Percentiles rank a stretch among this genome's conserved stretches.
phyloP scores from a whole-genome alignment of 495 filamentous ascomycete species.

The Talaromyces stipitatus region DNA sequence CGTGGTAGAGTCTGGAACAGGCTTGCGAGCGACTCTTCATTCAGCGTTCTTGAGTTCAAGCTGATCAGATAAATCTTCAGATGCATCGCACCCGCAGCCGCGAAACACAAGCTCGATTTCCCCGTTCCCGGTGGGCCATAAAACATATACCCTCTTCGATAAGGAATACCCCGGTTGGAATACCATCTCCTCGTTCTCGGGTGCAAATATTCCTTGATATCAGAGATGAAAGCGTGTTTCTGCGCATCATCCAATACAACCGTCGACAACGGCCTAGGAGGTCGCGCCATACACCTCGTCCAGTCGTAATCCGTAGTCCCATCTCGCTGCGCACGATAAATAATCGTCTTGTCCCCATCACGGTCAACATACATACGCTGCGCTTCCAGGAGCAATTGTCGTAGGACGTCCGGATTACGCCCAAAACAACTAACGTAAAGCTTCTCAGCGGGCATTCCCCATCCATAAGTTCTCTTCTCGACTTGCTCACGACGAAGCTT shows the following conservation, averaged over 20 bases:
- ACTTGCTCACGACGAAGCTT: slow-evolving; percentile 44
- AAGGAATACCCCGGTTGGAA: slow-evolving; percentile 54
- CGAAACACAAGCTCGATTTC: slow-evolving; percentile 45
- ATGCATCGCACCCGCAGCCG: slow-evolving; percentile 34
- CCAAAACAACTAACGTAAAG: slow-evolving; percentile 60
- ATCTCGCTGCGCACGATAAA: slow-evolving; percentile 47
- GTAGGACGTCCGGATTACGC: slow-evolving; percentile 35
- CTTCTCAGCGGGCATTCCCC: slow-evolving; percentile 43
- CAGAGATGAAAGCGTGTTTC: slow-evolving; percentile 63
- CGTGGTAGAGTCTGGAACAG: slow-evolving; percentile 55
- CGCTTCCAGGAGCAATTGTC: slow-evolving; percentile 59
- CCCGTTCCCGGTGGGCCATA: slow-evolving; percentile 43
- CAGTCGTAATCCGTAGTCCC: slow-evolving; percentile 41
- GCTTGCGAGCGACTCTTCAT: slow-evolving; percentile 60
- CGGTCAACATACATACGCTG: slow-evolving; percentile 46
- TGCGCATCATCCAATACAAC: slow-evolving; percentile 71
- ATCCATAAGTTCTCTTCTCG: slow-evolving; percentile 14
- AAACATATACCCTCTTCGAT: slow-evolving; percentile 40
- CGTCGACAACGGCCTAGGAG: slow-evolving; percentile 70
- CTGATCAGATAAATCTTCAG: slow-evolving; percentile 40
- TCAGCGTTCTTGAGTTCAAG: slow-evolving; percentile 30
- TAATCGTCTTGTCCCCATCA: slow-evolving; percentile 56
- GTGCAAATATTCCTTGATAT: slow-evolving; percentile 86
- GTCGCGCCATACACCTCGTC: slow-evolving; percentile 58
- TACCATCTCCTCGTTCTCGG: slow-evolving; percentile 71